Base-by-base conservation (phyloP, 192 early-diverging fungal genomes). In the Helicostylum pulchrum region DNA sequence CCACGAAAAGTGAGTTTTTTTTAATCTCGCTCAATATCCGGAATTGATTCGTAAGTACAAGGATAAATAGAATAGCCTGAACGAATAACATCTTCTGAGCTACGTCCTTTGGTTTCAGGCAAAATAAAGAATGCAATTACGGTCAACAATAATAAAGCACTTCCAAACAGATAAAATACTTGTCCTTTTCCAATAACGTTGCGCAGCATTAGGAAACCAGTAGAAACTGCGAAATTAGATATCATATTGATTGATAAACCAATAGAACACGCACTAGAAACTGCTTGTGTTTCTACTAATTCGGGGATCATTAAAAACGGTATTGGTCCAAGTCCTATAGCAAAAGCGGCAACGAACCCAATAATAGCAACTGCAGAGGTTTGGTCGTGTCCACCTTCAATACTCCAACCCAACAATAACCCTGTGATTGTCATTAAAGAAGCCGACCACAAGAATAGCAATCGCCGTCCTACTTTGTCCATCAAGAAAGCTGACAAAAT, bases 301-400 rank as follows among this genome's bases (percentile, higher is more conserved):
- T 92, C 90, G 14, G 88, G 86, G 6, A 85, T 83, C 15, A 87
- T 85, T 30, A 92, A 61, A 48, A 90, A 96, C 2, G 94, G 90
- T 56, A 96, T 91, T n/a, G 90, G 88, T 3, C 94, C 94, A 7
- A 86, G 70, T 46, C 83, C 94, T 63, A 89, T 78, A 9, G 83
- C 91, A 81, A 88, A 96, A 9, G 84, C 68, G 1, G 84, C 90
- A 14, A 93, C 91, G 78, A 92, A 87, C 14, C 78, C 85, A 64
- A 94, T 84, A 12, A 88, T 72, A 19, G 87, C 81, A 57, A 88
- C 63, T 3, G 85, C 80, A 0, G 85, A 78, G 9, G 79, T 81
- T 3, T 32, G 15, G 47, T 70, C 61, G 8, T 64, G 48, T 2
- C 39, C 55, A 50, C 54, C 15, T 15, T 76, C 55, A 52, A 89